Evolutionary conservation across 2,329 filamentous ascomycete species (phyloP).

Genomic region (Alternaria angustiovoidea): DNA sequence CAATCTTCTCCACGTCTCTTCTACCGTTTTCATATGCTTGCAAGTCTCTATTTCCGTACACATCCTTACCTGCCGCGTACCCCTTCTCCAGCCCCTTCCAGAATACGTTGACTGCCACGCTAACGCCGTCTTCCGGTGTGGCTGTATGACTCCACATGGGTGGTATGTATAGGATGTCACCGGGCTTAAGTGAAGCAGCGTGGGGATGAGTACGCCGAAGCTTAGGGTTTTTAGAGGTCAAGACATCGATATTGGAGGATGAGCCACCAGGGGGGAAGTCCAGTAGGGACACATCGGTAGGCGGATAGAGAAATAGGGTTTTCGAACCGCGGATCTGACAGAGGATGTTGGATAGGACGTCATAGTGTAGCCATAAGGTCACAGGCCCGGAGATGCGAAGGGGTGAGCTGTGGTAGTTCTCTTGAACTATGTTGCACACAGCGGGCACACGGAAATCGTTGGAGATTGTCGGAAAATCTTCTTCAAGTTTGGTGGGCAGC

Average conservation of each 20-base stretch:
- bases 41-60: constrained; percentile 88
- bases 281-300: constrained; percentile 73
- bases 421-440: constrained; percentile 51
- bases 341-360: constrained; percentile 88
- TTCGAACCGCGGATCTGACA: constrained; percentile 81
- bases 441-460: constrained; percentile 74
- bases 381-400: constrained; percentile 81
- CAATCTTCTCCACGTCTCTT: constrained; percentile 73
- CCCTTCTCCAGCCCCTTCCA: constrained; percentile 74
- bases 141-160: constrained; percentile 84
- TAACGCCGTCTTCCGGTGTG: constrained; percentile 62
- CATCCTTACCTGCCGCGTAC: constrained; percentile 79
- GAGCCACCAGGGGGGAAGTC: constrained; percentile 79
- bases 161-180: constrained; percentile 82
- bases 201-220: constrained; percentile 64
- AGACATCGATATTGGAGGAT: constrained; percentile 79
- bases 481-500: constrained; percentile 71
- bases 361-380: constrained; percentile 91
- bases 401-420: constrained; percentile 79
- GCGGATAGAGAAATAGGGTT: constrained; percentile 78
- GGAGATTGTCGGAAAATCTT: constrained; percentile 75
- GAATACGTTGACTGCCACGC: constrained; percentile 89
- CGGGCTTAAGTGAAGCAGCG: constrained; percentile 71
- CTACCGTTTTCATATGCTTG: constrained; percentile 84
- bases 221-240: constrained; percentile 50